Base-by-base conservation (phyloP, 306 rosid genomes). In the Cicer bijugum region DNA sequence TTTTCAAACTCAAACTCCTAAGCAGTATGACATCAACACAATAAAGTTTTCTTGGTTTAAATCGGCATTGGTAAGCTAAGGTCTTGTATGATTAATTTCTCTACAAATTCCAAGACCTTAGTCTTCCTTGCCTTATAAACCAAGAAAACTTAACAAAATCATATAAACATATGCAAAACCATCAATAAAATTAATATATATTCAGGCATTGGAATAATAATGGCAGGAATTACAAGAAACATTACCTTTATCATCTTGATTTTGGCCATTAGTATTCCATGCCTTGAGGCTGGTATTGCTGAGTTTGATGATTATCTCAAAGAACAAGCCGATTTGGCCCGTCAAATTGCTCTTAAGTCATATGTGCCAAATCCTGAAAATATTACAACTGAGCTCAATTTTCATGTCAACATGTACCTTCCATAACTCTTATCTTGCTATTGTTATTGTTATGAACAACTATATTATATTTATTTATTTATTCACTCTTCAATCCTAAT, bases 281-380 rank as follows among this genome's bases (percentile, higher is more conserved):
- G 87, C 85, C 57, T 89, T 14, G 73, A 67, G 14, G 97, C 88
- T 48, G 75, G 78, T n/a, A 71, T 83, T 16, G 90, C 12, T 5
- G 73, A 80, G 38, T 77, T 40, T 20, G 95, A 94, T 16, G 82
- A 86, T 0, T 80, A 7, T 53, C 79, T 80, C 67, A 17, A 58
- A 72, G 37, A 8, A 1, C 81, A 84, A 80, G 81, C 78, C 0
- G n/a, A 46, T 4, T 23, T 50, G 39, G 88, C 97, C n/a, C 76
- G 51, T 9, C 44, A 76, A 14, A 84, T 76, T 7, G 86, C 89
- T 17, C 78, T 80, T 0, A 4, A 73, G 9, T 86, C 90, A 53
- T 94, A 81, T 33, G 82, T 82, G 0, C 83, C 97, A 0, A 19
- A 87, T 61, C 97, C 97, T 15, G 69, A 39, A 57, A 58, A 79